Evolutionary conservation across 148 eudicot species (phyloP).

Genomic region (Rhododendron ferrugineum): DNA sequence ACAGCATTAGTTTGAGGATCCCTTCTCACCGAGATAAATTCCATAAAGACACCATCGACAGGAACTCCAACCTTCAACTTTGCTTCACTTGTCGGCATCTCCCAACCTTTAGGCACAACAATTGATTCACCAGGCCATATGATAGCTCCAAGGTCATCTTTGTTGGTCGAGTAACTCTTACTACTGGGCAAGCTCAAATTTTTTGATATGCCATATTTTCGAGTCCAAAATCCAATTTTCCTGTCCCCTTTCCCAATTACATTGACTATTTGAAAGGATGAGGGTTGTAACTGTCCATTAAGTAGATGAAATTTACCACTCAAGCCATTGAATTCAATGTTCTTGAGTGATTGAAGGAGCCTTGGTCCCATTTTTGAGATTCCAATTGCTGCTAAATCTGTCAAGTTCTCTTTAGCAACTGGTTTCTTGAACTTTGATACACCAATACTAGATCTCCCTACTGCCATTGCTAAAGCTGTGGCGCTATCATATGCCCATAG

Average conservation of each 20-base stretch:
- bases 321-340: constrained; percentile 40
- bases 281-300: constrained; percentile 38
- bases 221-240: constrained; percentile 51
- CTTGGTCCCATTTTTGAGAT: constrained; percentile 38
- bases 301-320: constrained; percentile 48
- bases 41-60: constrained; percentile 12
- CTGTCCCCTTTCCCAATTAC: constrained; percentile 33
- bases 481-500: constrained; percentile 64
- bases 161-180: constrained; percentile 12
- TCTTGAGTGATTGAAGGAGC: constrained; percentile 27
- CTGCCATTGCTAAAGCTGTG: constrained; percentile 47
- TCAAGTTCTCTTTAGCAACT: neutral
- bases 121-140: constrained; percentile 58
- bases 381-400: constrained; percentile 40
- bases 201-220: constrained; percentile 30
- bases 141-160: constrained; percentile 30
- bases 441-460: constrained; percentile 22
- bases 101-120: constrained; percentile 58
- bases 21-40: constrained; percentile 30
- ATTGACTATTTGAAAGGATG: constrained; percentile 38
- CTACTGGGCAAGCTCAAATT: neutral
- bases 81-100: constrained; percentile 24
- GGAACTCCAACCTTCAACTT: constrained; percentile 45
- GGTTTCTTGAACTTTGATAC: constrained; percentile 20
- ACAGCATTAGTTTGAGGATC: constrained; percentile 13